Base-by-base conservation (phyloP, 257 asterid species). In the Agastache rugosa region DNA sequence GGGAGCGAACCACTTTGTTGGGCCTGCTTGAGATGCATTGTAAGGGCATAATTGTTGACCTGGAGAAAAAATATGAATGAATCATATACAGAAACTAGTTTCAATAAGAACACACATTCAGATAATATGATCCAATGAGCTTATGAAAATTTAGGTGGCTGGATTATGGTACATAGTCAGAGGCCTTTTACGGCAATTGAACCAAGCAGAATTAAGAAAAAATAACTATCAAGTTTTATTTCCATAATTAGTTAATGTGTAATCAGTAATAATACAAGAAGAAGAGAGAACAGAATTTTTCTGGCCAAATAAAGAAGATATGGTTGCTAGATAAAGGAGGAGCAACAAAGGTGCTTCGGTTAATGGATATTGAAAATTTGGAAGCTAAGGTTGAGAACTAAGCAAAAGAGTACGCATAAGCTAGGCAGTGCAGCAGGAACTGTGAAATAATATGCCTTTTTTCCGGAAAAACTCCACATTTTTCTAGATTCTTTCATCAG, bases 21-120 rank as follows among this genome's bases (percentile, higher is more conserved):
- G 37, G 96, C 96, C 82, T 88, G 96, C 86, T 92, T 90, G 75
- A 90, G 96, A 81, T 92, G 97, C 96, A 92, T 85, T 34, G 93
- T 71, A 16, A 92, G 91, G 23, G 97, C 93, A 75, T 79, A 79
- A 72, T 75, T 79, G 75, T 78, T 78, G n/a, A 78, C 75, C 82
- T 78, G 75, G 25, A 72, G 23, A 59, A 65, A 37, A 72, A 20
- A 69, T 23, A 61, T 41, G 41, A 65, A 53, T 1, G 60, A 17
- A 27, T 75, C 67, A 17, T 25, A 70, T 25, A 5, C 48, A 48
- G 29, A 7, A n/a, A 45, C 22, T 16, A 3, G 47, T 54, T 37
- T 51, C 60, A 47, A 27, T 45, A 29, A 58, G 22, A 41, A 39
- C 58, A 8, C 23, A 8, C 10, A 17, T 45, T 42, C 14, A 23